phyloP scores from a whole-genome alignment of 345 rosid species.

The Citropsis articulata region DNA sequence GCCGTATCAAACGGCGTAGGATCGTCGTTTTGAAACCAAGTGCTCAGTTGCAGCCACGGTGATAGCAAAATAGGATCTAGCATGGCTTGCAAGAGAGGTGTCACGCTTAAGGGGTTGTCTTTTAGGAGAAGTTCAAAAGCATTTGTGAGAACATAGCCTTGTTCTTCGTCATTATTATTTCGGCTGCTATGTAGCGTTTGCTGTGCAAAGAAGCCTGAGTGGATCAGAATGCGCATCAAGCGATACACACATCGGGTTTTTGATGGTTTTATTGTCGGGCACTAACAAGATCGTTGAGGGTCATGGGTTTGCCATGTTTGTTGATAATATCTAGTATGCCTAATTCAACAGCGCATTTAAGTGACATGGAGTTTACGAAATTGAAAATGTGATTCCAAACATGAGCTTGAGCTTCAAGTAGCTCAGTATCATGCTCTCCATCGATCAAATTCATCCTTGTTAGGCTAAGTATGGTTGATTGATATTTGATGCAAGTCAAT shows the following conservation, averaged over 20 bases:
- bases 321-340: conserved; percentile 46
- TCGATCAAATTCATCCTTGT: neutral
- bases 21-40: conserved; percentile 32
- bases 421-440: conserved; percentile 10
- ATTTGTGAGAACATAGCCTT: conserved; percentile 25
- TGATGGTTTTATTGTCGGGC: conserved; percentile 4
- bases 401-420: conserved; percentile 34
- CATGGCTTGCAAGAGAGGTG: conserved; percentile 25
- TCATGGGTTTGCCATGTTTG: conserved; percentile 41
- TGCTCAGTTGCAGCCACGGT: conserved; percentile 28
- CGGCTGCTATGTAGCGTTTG: neutral
- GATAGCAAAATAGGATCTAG: conserved; percentile 20
- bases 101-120: conserved; percentile 25
- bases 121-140: conserved; percentile 33
- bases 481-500: neutral
- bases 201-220: conserved; percentile 39
- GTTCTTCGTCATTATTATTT: neutral
- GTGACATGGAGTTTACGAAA: conserved; percentile 42
- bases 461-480: neutral
- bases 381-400: conserved; percentile 36
- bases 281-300: conserved; percentile 30
- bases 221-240: conserved; percentile 43
- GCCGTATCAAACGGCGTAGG: conserved; percentile 26
- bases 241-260: conserved; percentile 25
- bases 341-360: conserved; percentile 44